A percentile compares a stretch with the other conserved stretches of the same genome.
phyloP scores from a whole-genome alignment of 805 yeast genomes.

The Martiniozyma abietophila region DNA sequence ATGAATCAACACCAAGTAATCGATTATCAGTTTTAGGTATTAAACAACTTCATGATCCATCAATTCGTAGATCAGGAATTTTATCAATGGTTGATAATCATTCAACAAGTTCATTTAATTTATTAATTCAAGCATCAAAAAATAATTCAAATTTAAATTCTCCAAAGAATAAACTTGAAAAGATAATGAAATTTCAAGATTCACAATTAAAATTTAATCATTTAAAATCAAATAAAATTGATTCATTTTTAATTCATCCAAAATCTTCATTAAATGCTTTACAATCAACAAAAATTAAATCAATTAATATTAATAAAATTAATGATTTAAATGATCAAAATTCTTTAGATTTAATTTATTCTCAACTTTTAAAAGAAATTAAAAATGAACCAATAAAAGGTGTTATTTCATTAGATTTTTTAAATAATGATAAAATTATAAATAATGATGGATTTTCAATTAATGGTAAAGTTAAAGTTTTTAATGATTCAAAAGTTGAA shows the following conservation, averaged over 20 bases:
- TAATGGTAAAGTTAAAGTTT: slow-evolving; percentile 39
- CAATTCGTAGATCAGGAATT: slow-evolving; percentile 33
- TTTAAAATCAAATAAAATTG: slow-evolving; percentile 7
- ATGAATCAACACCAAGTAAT: slow-evolving; percentile 3
- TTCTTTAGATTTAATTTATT: slow-evolving; percentile 19
- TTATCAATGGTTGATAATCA: slow-evolving; percentile 27
- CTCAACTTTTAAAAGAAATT: slow-evolving; percentile 23
- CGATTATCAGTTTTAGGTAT: slow-evolving; percentile 31
- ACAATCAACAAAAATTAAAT: not conserved
- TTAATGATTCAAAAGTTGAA: slow-evolving; percentile 40
- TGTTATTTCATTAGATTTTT: slow-evolving; percentile 17
- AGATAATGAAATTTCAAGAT: slow-evolving; percentile 8
- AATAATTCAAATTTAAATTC: not conserved
- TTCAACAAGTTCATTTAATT: slow-evolving; percentile 19
- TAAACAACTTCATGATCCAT: slow-evolving; percentile 30
- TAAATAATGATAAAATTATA: slow-evolving; percentile 11
- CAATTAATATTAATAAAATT: not conserved
- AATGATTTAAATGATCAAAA: slow-evolving; percentile 2
- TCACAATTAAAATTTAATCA: no score
- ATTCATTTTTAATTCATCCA: slow-evolving; percentile 23
- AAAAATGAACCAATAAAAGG: slow-evolving; percentile 27
- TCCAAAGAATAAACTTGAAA: slow-evolving; percentile 3
- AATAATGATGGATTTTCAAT: slow-evolving; percentile 36
- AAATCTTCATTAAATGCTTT: slow-evolving; percentile 25
- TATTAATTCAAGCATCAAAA: slow-evolving; percentile 8